Evolutionary conservation across 1,284 basidiomycete species (phyloP).

Genomic region (Cutaneotrichosporon sp.): DNA sequence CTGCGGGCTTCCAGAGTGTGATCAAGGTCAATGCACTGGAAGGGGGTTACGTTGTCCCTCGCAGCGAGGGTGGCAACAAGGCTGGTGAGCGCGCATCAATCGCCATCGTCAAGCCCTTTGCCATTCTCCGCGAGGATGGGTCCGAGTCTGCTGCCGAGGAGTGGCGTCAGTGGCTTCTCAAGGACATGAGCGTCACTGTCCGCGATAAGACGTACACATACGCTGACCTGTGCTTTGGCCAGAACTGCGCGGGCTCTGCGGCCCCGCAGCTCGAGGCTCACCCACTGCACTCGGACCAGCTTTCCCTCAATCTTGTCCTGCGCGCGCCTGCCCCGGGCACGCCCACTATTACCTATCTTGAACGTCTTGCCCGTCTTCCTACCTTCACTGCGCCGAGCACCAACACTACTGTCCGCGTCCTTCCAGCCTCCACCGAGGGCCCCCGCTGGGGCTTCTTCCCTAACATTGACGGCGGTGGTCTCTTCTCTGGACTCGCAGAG

Average conservation of each 20-base stretch:
- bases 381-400: constrained; percentile 23
- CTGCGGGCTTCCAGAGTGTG: constrained; percentile 31
- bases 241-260: constrained; percentile 24
- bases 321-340: constrained; percentile 48
- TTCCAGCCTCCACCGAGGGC: constrained; percentile 11
- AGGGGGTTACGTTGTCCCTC: constrained; percentile 36
- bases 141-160: constrained; percentile 21
- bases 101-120: constrained; percentile 47
- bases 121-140: constrained; percentile 33
- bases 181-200: constrained; percentile 36
- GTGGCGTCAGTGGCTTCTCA: constrained; percentile 42
- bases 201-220: constrained; percentile 37
- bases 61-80: constrained; percentile 36
- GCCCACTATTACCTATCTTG: constrained; percentile 59
- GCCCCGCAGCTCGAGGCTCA: constrained; percentile 27
- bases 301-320: constrained; percentile 38
- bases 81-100: constrained; percentile 35
- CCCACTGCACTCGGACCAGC: constrained; percentile 38
- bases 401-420: constrained; percentile 38
- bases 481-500: constrained; percentile 36
- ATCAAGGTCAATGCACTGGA: constrained; percentile 40
- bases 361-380: constrained; percentile 49
- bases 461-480: constrained; percentile 34
- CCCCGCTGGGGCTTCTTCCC: constrained; percentile 41
- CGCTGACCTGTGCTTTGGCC: constrained; percentile 37